A percentile compares a stretch with the other conserved stretches of the same genome.
phyloP scores from a whole-genome alignment of 306 rosid genomes.

The Dalbergia cultrata region DNA sequence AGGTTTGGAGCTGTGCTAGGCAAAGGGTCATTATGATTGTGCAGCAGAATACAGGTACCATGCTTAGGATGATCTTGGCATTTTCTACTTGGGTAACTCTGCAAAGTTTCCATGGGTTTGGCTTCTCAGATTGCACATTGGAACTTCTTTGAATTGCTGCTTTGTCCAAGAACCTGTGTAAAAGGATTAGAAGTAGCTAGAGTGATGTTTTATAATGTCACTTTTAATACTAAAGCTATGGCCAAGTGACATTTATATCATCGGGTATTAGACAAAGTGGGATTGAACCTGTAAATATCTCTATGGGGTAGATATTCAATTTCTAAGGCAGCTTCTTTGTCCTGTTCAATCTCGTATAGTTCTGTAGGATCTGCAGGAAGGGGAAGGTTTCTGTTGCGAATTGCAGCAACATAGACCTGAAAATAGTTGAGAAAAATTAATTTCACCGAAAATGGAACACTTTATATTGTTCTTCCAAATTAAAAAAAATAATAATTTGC shows the following conservation, averaged over 20 bases:
- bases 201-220: neutral
- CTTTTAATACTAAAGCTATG: neutral
- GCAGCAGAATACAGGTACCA: slow-evolving; percentile 89
- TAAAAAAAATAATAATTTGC: neutral
- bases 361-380: slow-evolving; percentile 66
- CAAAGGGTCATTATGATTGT: slow-evolving; percentile 92
- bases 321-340: slow-evolving; percentile 68
- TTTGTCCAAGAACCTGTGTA: slow-evolving; percentile 78
- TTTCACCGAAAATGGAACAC: neutral
- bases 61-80: slow-evolving; percentile 75
- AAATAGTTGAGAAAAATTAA: too few species aligned
- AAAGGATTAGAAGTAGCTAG: neutral
- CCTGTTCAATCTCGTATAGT: slow-evolving; percentile 68
- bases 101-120: slow-evolving; percentile 80
- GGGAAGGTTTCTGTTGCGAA: slow-evolving; percentile 76
- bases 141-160: slow-evolving; percentile 68
- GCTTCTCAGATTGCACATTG: slow-evolving; percentile 38
- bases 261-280: slow-evolving; percentile 11
- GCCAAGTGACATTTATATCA: slow-evolving; percentile 1
- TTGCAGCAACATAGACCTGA: slow-evolving; percentile 84
- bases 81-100: slow-evolving; percentile 91
- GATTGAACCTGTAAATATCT: slow-evolving; percentile 63
- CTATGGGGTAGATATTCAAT: slow-evolving; percentile 77
- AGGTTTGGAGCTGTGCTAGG: slow-evolving; percentile 93
- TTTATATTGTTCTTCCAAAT: neutral